These are phyloP conservation scores for Boletus speciosus DNA, from an alignment of 768 basidiomycete species.

Conservation along the genomic window DNA sequence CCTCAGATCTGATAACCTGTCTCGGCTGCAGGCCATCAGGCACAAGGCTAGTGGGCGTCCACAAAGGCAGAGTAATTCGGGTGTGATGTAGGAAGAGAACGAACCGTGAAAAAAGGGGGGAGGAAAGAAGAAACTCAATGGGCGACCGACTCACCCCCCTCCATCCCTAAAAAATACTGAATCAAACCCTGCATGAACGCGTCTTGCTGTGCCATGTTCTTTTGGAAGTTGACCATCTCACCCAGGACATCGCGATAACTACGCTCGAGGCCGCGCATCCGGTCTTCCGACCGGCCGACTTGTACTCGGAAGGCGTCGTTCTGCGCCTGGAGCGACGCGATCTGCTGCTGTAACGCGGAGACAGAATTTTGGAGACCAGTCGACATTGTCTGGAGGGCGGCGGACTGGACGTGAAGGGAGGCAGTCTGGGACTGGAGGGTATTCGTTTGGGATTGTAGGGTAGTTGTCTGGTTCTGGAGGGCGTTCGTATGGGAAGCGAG, in stretches of 20 bases:
- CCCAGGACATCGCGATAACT: slow-evolving; percentile 66
- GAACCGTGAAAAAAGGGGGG: not conserved
- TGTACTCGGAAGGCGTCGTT: slow-evolving; percentile 33
- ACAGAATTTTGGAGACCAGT: slow-evolving; percentile 25
- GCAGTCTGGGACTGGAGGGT: slow-evolving; percentile 30
- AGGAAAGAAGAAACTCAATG: not conserved
- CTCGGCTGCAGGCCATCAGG: not conserved
- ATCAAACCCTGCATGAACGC: slow-evolving; percentile 77
- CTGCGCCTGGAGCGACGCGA: slow-evolving; percentile 26
- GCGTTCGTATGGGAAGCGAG: slow-evolving; percentile 30
- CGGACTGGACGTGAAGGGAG: slow-evolving; percentile 34
- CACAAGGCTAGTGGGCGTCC: not conserved
- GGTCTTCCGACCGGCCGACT: slow-evolving; percentile 40
- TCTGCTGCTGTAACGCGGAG: slow-evolving; percentile 29
- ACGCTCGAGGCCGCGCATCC: slow-evolving; percentile 55
- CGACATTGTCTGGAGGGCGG: slow-evolving; percentile 32
- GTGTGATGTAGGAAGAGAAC: not conserved
- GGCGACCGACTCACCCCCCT: slow-evolving; percentile 47
- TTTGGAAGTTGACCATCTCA: slow-evolving; percentile 71
- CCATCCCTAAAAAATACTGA: slow-evolving; percentile 73
- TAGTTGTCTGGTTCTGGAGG: slow-evolving; percentile 29
- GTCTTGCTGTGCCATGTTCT: slow-evolving; percentile 81
- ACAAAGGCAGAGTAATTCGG: not conserved
- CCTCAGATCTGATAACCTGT: not conserved
- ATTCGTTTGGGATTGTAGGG: slow-evolving; percentile 27